Base-by-base conservation (phyloP, 768 basidiomycete species). In the Gelatoporia subvermispora region DNA sequence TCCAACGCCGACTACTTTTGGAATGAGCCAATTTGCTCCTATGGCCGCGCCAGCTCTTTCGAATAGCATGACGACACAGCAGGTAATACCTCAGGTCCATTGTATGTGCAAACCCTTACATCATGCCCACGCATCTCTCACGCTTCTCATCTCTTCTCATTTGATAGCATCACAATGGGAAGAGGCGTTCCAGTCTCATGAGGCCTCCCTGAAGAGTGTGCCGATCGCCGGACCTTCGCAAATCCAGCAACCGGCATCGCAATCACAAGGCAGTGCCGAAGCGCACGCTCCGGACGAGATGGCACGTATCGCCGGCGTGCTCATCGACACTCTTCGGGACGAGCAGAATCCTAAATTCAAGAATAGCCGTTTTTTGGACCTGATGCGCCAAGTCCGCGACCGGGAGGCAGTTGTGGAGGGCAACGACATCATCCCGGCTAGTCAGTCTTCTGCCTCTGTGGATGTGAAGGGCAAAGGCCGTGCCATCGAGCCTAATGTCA, bases 311-410 rank as follows among this genome's bases (percentile, higher is more conserved):
- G 93, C 93, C 10, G 89, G 81, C 8, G 69, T 82, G 37, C 76
- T 95, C 35, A 69, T 95, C 47, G 80, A 89, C 36, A 75, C 84
- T n/a, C 78, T 94, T 40, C 73, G 78, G 59, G 68, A 84, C 49
- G 88, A 88, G 47, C 74, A 77, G 59, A 92, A 89, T 60, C 80
- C 84, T 31, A 96, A 95, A 63, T 93, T 96, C 60, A 75, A 81
- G 66, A 78, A 90, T 25, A 92, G 89, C 64, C 75, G 79, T 50
- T 96, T 96, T 63, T 72, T 96, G 74, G 75, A 76, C 18, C 73
- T 96, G 22, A 95, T 96, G 93, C 79, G 77, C 44, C 82, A 89
- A 63, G 68, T 96, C 47, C 73, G 89, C 35, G 93, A 93, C 65
- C 79, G 83, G 8, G 78, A 86, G 59, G 74, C 91, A 35, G 74